Base-by-base conservation (phyloP, 2,329 filamentous ascomycete species). In the Pseudocercospora pini-densiflorae region DNA sequence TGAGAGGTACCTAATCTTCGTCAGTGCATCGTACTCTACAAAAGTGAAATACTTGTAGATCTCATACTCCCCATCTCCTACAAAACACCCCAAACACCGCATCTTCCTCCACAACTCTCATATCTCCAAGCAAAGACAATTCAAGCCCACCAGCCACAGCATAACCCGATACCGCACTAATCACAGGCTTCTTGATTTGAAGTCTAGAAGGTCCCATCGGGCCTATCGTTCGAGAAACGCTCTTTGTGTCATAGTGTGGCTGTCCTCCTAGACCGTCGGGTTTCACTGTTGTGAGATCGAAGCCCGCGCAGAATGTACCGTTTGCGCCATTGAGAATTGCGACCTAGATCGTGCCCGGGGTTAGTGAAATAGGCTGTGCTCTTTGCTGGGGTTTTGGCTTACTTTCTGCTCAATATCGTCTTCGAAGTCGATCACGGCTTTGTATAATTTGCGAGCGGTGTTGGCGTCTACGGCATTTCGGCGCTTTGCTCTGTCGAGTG, bases 71-170 rank as follows among this genome's bases (percentile, higher is more conserved):
- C 71, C 79, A 86, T 2, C 85, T 80, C 1, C 86, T 79, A 72
- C 83, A 87, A 69, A 87, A 88, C 2, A 88, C 81, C 1, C 85
- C 86, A 60, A 88, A 85, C 0, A 86, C 72, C 3, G 84, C 83
- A 49, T 84, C 81, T 62, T 85, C 82, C 64, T 87, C 85, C 0
- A 80, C 83, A 0, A 88, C 79, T 1, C 85, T 81, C 61, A 88
- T 77, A 69, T 88, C 86, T 0, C 79, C 85, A 0, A 88, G 72
- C 0, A 88, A 79, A 51, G 81, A 81, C 8, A 87, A 76, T 72
- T 88, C 85, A 0, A 87, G 78, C 0, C 84, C 84, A 1, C 84
- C 85, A 0, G 85, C 85, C 0, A 87, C 85, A 0, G 85, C 85
- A 64, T 85, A 80, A 1, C 85, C 85, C 0, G 84, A 77, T 0